Percentiles rank a stretch among this genome's conserved stretches.
Conservation (phyloP, 2,329 filamentous ascomycete genomes). For the Penicillium sp. region DNA sequence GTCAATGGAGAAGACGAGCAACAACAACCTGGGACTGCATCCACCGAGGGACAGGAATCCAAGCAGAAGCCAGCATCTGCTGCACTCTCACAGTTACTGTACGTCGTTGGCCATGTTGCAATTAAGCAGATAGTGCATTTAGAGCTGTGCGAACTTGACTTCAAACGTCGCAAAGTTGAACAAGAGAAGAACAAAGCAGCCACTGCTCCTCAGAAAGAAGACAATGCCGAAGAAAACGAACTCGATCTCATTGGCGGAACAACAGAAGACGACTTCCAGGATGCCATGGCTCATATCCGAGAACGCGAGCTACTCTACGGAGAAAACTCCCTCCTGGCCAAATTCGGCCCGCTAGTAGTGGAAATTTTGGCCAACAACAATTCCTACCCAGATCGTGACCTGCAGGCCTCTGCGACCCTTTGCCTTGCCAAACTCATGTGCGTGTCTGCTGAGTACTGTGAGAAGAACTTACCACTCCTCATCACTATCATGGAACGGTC, state of each 20-base stretch:
- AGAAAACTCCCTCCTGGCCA: conserved; percentile 75
- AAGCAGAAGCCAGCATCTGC: conserved; percentile 66
- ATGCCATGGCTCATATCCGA: conserved; percentile 79
- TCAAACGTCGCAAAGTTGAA: conserved; percentile 81
- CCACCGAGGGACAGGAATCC: conserved; percentile 35
- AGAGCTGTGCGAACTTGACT: conserved; percentile 95
- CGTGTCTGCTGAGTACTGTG: conserved; percentile 93
- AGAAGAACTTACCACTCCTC: conserved; percentile 83
- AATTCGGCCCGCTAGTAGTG: conserved; percentile 85
- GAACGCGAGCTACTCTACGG: conserved; percentile 83
- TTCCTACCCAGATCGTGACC: conserved; percentile 79
- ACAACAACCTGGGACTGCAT: conserved; percentile 35
- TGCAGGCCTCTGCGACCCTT: conserved; percentile 89
- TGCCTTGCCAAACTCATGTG: conserved; percentile 99
- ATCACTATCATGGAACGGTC: conserved; percentile 98
- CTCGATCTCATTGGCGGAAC: conserved; percentile 95
- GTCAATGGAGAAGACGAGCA: conserved; percentile 35
- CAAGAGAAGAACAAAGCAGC: conserved; percentile 49
- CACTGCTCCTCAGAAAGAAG: conserved; percentile 47
- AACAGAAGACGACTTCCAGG: conserved; percentile 88
- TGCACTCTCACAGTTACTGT: conserved; percentile 83
- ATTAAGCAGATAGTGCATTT: conserved; percentile 99
- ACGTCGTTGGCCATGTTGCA: conserved; percentile 92
- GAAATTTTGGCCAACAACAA: conserved; percentile 96
- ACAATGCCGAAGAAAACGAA: conserved; percentile 73